Conservation (phyloP, 2,329 filamentous ascomycete genomes). For the Sporothrix dimorphospora region DNA sequence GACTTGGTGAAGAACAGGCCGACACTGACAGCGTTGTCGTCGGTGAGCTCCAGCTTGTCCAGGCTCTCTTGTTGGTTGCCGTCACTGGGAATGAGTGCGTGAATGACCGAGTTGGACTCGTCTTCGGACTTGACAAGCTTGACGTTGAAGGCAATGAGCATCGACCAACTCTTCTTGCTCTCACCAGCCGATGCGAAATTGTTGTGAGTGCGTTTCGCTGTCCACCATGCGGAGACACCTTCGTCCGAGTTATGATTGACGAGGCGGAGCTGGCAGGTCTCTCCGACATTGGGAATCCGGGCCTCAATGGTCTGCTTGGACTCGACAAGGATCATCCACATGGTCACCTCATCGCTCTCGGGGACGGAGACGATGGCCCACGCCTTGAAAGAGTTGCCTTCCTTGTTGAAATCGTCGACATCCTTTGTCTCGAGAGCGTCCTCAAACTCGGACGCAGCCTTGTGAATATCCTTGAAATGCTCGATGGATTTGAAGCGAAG, state of each 20-base stretch:
- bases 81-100: slow-evolving; percentile 27
- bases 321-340: slow-evolving; percentile 34
- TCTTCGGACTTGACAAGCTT: slow-evolving; percentile 23
- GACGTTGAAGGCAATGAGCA: slow-evolving; percentile 31
- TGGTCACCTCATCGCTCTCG: slow-evolving; percentile 22
- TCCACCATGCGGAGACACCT: slow-evolving; percentile 31
- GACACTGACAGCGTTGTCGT: slow-evolving; percentile 28
- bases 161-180: slow-evolving; percentile 25
- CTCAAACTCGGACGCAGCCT: slow-evolving; percentile 31
- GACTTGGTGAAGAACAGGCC: slow-evolving; percentile 31
- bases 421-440: slow-evolving; percentile 35
- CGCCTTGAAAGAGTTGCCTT: slow-evolving; percentile 32
- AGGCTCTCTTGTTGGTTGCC: slow-evolving; percentile 12
- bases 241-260: slow-evolving; percentile 11
- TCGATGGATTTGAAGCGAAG: slow-evolving; percentile 29
- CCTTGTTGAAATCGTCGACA: slow-evolving; percentile 43
- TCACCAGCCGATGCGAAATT: slow-evolving; percentile 26
- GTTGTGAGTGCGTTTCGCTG: slow-evolving; percentile 28
- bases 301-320: background rate
- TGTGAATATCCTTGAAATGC: slow-evolving; percentile 31
- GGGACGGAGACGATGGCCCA: slow-evolving; percentile 32
- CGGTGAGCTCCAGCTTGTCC: slow-evolving; percentile 10
- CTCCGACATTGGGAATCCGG: slow-evolving; percentile 31
- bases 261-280: slow-evolving; percentile 28
- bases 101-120: slow-evolving; percentile 10